These are phyloP conservation scores for Nidularia pulvinata DNA, from an alignment of 768 basidiomycete genomes.

Conservation along the genomic window DNA sequence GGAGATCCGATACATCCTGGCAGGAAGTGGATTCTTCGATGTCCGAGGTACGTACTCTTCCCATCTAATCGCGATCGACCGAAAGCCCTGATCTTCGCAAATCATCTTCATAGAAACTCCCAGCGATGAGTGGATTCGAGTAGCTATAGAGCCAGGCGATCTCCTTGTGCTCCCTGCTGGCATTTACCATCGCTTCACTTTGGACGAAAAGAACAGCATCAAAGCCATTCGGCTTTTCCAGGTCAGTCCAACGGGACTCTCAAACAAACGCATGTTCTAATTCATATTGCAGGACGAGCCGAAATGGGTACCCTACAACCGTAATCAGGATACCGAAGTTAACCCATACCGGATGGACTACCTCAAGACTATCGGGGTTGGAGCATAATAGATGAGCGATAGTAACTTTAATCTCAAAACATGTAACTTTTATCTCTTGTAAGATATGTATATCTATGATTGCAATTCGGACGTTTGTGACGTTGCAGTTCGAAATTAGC, in stretches of 20 bases:
- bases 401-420: not conserved
- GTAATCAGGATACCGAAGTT: slow-evolving; percentile 56
- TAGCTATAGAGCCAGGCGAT: slow-evolving; percentile 77
- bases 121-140: slow-evolving; percentile 79
- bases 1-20: slow-evolving; percentile 88
- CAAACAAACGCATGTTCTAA: not conserved
- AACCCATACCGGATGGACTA: slow-evolving; percentile 69
- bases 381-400: slow-evolving; percentile 22
- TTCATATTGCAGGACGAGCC: slow-evolving; percentile 73
- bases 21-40: slow-evolving; percentile 93
- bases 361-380: slow-evolving; percentile 45
- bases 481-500: no score
- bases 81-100: not conserved
- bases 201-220: slow-evolving; percentile 75
- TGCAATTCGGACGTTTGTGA: no score
- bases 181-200: slow-evolving; percentile 94
- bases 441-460: not conserved
- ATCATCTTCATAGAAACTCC: slow-evolving; percentile 46
- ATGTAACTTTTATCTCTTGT: not conserved
- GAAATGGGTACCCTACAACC: slow-evolving; percentile 84
- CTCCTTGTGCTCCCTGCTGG: slow-evolving; percentile 87
- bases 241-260: slow-evolving; percentile 30
- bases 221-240: slow-evolving; percentile 86
- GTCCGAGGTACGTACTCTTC: slow-evolving; percentile 64
- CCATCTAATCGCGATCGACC: not conserved